phyloP scores from a whole-genome alignment of 257 asterid genomes.

The Lycium ferocissimum region DNA sequence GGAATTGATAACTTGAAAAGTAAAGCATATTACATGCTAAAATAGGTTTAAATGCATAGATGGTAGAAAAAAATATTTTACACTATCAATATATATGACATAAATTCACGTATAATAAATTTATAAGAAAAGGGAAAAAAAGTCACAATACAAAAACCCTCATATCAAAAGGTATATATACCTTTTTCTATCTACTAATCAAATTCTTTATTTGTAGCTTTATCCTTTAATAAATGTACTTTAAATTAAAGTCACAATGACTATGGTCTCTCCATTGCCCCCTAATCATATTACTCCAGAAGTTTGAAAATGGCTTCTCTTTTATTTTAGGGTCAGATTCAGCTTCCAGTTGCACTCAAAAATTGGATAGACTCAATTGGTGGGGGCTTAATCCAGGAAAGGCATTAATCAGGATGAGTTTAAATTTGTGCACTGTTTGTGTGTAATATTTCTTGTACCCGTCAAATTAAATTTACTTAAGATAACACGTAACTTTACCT shows the following conservation, averaged over 20 bases:
- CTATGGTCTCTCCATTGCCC: neutral
- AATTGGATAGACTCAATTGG: neutral
- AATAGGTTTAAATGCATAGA: too few species aligned
- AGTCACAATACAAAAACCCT: too few species aligned
- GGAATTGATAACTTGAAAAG: neutral
- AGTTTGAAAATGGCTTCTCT: conserved; percentile 17
- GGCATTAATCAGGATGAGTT: neutral
- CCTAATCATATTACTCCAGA: neutral
- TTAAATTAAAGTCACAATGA: too few species aligned
- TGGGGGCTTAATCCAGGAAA: conserved; percentile 8
- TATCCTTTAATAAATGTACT: too few species aligned
- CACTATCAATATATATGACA: neutral
- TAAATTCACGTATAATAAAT: neutral
- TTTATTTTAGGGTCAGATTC: conserved; percentile 20
- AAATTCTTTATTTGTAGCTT: too few species aligned
- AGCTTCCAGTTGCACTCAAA: neutral
- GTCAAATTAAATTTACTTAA: neutral
- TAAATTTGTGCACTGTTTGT: too few species aligned
- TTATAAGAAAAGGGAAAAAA: neutral
- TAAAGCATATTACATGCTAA: neutral
- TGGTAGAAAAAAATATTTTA: too few species aligned
- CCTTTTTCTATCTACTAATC: too few species aligned
- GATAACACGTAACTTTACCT: neutral
- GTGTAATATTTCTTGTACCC: too few species aligned
- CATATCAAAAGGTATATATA: too few species aligned